These are phyloP conservation scores for Kwoniella bestiolae DNA, from an alignment of 768 basidiomycete genomes.

Conservation along the genomic window DNA sequence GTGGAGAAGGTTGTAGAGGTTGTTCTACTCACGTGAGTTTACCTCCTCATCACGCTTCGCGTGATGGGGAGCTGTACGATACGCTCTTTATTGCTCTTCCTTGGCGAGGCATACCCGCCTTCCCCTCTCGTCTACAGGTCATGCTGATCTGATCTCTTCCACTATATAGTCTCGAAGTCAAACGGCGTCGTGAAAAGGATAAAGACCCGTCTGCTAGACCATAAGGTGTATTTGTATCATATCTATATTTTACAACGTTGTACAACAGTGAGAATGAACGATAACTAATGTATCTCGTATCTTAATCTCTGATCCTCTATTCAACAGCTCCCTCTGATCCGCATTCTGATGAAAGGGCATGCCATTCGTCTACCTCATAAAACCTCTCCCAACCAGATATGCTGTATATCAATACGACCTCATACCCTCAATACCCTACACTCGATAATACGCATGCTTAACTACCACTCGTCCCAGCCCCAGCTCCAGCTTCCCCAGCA, in stretches of 20 bases:
- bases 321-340: no score
- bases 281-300: no score
- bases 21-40: conserved; percentile 46
- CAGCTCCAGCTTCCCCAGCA: not conserved
- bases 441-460: not conserved
- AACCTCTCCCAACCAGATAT: no score
- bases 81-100: no score
- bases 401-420: not conserved
- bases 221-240: not conserved
- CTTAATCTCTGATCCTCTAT: no score
- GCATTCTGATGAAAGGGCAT: no score
- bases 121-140: not conserved
- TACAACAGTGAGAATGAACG: no score
- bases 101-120: no score
- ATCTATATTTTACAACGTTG: conserved; percentile 19
- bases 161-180: conserved; percentile 22
- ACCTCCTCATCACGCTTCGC: not conserved
- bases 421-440: not conserved
- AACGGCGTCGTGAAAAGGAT: conserved; percentile 23
- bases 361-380: no score
- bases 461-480: not conserved
- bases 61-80: no score
- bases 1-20: conserved; percentile 51
- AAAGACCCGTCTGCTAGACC: not conserved
- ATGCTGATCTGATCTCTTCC: not conserved